Percentiles rank a stretch among this genome's conserved stretches.
These are phyloP conservation scores for Kentomonas sorsogonicus DNA, from an alignment of 208 protist genomes.

Conservation along the genomic window DNA sequence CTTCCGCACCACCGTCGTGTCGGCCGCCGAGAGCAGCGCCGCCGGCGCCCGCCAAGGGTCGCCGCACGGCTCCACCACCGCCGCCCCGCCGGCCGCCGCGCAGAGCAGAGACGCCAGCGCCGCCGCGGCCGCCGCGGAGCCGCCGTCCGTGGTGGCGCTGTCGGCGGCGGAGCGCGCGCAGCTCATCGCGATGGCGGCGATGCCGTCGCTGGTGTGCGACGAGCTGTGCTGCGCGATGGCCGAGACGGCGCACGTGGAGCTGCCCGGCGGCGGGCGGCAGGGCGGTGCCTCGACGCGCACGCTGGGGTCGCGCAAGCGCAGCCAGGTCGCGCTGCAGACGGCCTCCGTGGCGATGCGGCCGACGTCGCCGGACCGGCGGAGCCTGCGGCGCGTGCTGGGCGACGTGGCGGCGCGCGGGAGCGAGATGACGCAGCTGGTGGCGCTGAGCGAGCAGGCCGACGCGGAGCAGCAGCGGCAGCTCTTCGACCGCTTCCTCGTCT, in stretches of 20 bases:
- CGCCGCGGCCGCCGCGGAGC: slow-evolving; percentile 1
- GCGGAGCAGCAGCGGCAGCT: slow-evolving; percentile 29
- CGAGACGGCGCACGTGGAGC: slow-evolving; percentile 28
- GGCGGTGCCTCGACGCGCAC: no score
- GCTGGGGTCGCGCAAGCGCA: neutral
- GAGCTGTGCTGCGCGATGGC: slow-evolving; percentile 73
- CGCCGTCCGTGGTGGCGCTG: slow-evolving; percentile 22
- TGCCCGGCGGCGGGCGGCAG: neutral
- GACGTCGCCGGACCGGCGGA: slow-evolving; percentile 41
- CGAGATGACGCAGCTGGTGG: slow-evolving; percentile 42
- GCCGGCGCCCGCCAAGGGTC: no score
- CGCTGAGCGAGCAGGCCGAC: slow-evolving; percentile 29
- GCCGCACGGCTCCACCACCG: no score
- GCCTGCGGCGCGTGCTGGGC: slow-evolving; percentile 22
- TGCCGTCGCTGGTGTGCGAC: slow-evolving; percentile 66
- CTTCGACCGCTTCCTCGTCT: slow-evolving; percentile 50
- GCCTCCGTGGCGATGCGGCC: slow-evolving; percentile 22
- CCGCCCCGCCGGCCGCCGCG: no score
- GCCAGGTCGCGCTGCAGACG: neutral
- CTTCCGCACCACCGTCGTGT: slow-evolving; percentile 11
- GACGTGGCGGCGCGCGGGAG: slow-evolving; percentile 28
- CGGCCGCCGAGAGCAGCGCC: no score
- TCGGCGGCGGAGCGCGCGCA: slow-evolving; percentile 53
- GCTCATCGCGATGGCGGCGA: slow-evolving; percentile 51
- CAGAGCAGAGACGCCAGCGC: no score